A percentile compares a stretch with the other conserved stretches of the same genome.
phyloP scores from a whole-genome alignment of 202 grass and related monocot genomes.

The Digitaria exilis region DNA sequence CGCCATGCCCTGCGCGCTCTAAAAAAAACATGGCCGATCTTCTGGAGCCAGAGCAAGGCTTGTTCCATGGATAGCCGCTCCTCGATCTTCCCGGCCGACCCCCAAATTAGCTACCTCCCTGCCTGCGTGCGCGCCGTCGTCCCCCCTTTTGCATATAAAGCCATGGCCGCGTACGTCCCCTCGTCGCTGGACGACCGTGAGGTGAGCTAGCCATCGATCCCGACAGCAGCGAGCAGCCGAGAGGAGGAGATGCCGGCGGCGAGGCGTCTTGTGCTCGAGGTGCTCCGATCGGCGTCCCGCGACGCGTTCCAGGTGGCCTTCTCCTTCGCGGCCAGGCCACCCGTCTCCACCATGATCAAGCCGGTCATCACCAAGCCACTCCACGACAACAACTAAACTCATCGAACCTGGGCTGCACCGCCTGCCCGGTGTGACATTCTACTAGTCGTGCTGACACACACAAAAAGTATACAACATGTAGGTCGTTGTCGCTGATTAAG shows the following conservation, averaged over 20 bases:
- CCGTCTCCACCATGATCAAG: slow-evolving; percentile 55
- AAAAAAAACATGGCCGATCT: too few relatives aligned
- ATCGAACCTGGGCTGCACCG: too few relatives aligned
- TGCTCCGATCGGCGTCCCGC: slow-evolving; percentile 40
- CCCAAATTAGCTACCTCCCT: too few relatives aligned
- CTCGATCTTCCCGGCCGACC: too few relatives aligned
- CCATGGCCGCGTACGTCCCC: accelerated
- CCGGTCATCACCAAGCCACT: slow-evolving; percentile 33
- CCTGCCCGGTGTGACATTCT: not conserved
- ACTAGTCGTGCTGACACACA: not conserved
- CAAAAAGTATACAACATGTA: too few relatives aligned
- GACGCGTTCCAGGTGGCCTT: slow-evolving; percentile 55
- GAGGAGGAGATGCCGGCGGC: slow-evolving; percentile 3
- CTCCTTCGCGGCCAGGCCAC: slow-evolving; percentile 47
- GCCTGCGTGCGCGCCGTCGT: too few relatives aligned
- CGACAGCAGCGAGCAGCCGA: not conserved
- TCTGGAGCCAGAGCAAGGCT: too few relatives aligned
- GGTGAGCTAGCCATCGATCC: too few relatives aligned
- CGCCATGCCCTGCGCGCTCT: too few relatives aligned
- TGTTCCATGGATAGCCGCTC: too few relatives aligned
- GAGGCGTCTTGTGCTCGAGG: slow-evolving; percentile 30
- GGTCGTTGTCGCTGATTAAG: too few relatives aligned
- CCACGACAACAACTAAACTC: slow-evolving; percentile 25
- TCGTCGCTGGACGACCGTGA: not conserved
- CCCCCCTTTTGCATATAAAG: not conserved